Percentiles rank a stretch among this genome's conserved stretches.
Evolutionary conservation across 805 yeast genomes (phyloP).

Genomic region (Metschnikowia cubensis): DNA sequence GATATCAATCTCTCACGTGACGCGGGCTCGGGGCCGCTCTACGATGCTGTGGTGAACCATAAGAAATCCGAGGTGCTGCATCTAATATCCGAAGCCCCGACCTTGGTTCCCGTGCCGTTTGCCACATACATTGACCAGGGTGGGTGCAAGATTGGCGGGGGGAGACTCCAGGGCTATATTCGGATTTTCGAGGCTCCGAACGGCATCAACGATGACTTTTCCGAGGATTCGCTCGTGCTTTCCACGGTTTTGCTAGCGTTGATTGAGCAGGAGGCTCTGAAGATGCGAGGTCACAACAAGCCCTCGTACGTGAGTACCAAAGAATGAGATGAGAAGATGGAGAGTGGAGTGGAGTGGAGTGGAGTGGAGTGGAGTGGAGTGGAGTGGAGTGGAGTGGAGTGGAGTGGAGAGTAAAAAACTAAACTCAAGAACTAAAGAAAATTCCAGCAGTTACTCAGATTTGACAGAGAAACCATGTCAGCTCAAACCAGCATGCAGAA

Average conservation of each 20-base stretch:
- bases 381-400: too few species aligned
- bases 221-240: constrained; percentile 21
- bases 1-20: constrained; percentile 10
- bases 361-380: too few species aligned
- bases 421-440: too few species aligned
- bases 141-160: constrained; percentile 19
- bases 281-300: constrained; percentile 30
- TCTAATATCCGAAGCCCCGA: constrained; percentile 16
- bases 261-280: constrained; percentile 32
- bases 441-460: too few species aligned
- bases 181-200: constrained; percentile 14
- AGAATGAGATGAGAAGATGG: too few species aligned
- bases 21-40: constrained; percentile 10
- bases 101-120: constrained; percentile 25
- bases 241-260: constrained; percentile 25
- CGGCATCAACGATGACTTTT: constrained; percentile 13
- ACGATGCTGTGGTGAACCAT: constrained; percentile 20
- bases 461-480: too few species aligned
- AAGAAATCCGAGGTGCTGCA: constrained; percentile 19
- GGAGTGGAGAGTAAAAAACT: too few species aligned
- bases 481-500: too few species aligned
- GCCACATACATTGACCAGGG: constrained; percentile 30
- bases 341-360: too few species aligned
- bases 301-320: constrained; percentile 14
- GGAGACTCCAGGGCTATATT: constrained; percentile 23